These are phyloP conservation scores for Cutaneotrichosporon cyanovorans DNA, from an alignment of 1,284 basidiomycete species.

Conservation along the genomic window DNA sequence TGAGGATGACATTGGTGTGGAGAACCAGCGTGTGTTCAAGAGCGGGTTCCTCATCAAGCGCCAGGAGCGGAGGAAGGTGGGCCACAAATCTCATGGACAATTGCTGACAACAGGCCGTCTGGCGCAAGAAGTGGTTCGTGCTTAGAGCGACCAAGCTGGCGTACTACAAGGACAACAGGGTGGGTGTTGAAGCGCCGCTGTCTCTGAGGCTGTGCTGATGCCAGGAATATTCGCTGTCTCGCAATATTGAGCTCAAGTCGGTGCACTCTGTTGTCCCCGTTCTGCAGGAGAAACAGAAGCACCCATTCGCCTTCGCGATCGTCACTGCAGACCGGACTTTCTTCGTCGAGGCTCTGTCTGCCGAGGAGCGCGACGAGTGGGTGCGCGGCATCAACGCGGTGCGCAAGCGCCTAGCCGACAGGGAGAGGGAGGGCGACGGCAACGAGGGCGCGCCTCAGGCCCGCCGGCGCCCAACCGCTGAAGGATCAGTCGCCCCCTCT, in stretches of 20 bases:
- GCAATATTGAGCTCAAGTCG: slow-evolving; percentile 78
- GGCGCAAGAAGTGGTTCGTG: slow-evolving; percentile 99
- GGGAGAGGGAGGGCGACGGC: slow-evolving; percentile 25
- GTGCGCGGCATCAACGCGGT: slow-evolving; percentile 72
- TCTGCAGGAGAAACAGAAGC: slow-evolving; percentile 65
- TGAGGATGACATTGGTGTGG: slow-evolving; percentile 45
- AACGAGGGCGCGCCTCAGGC: not conserved
- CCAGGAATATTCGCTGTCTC: slow-evolving; percentile 79
- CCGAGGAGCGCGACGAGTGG: slow-evolving; percentile 73
- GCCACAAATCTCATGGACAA: not conserved
- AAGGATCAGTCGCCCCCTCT: no score
- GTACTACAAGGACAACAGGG: slow-evolving; percentile 86
- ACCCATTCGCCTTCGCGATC: slow-evolving; percentile 82
- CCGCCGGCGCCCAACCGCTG: not conserved
- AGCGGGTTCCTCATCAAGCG: slow-evolving; percentile 91
- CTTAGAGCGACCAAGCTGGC: slow-evolving; percentile 82
- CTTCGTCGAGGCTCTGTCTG: slow-evolving; percentile 73
- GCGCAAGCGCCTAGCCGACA: slow-evolving; percentile 55
- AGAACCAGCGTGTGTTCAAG: slow-evolving; percentile 71
- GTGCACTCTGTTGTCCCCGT: slow-evolving; percentile 87
- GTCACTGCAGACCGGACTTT: slow-evolving; percentile 88
- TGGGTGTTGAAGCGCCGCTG: slow-evolving; percentile 22
- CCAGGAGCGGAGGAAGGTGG: slow-evolving; percentile 89
- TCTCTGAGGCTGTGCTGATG: slow-evolving; percentile 1
- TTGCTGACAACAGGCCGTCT: slow-evolving; percentile 39